Evolutionary conservation across 768 basidiomycete genomes (phyloP), one percentile per base, ranked within the genome.

Genomic region (Lactarius sp.): DNA sequence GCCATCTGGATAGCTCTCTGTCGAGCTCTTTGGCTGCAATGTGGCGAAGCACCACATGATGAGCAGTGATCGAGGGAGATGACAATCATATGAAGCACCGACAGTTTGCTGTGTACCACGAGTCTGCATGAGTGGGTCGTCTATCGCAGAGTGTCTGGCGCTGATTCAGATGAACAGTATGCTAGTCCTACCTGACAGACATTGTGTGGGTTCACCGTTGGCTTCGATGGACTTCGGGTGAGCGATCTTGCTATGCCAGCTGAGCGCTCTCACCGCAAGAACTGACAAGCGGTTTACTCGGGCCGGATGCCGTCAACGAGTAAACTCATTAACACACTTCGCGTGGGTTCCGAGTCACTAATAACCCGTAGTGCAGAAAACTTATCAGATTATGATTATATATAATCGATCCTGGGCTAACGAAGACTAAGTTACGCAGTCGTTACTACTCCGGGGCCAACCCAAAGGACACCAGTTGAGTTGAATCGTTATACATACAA

Each of bases 51-150:
- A 31, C 34, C 16, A 47, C 2, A 37, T 36, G 27, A 27, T 41
- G 52, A 59, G 50, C n/a, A 50, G n/a, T 18, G 20, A 44, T 50
- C n/a, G 42, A 50, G 4, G 36, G 14, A 44, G 4, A 20, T 39
- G 31, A 44, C 13, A 8, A 22, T 13, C 10, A 16, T 36, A 10
- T 39, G 20, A 33, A 49, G 6, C 49, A 72, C 72, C 14, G 70
- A 90, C 93, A 79, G 68, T 91, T 77, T 52, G 74, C 79, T 20
- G 84, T 85, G 75, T 98, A 98, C 96, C 96, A 98, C 62, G 85
- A 86, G 42, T 88, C 89, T 2, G 94, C 94, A 77, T 98, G 95
- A 1, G 88, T 85, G 1, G 94, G 90, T 53, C 74, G 71, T 74
- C 90, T 82, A 62, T 47, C 53, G 13, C 14, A 16, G 18, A 46